Evolutionary conservation across 257 asterid species (phyloP), one percentile per base, ranked within the genome.

Genomic region (Salvia miltiorrhiza): DNA sequence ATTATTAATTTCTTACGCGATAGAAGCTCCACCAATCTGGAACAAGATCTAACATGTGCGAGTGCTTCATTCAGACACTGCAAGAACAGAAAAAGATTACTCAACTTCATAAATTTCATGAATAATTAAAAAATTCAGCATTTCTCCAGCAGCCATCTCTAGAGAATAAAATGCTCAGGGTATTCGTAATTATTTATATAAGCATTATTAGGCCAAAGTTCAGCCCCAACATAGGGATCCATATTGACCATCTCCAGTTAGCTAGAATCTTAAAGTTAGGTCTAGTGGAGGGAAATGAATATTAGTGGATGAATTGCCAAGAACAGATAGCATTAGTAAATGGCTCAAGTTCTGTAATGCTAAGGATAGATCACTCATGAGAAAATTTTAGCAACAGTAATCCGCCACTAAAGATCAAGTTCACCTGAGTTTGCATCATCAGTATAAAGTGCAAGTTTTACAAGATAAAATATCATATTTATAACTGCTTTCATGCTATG

Each of bases 11-110:
- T 90, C 83, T 90, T 88, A 73, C 76, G 79, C 62, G 62, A 53
- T 54, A 89, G 70, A 81, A 90, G 93, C 63, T 80, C 92, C 71
- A 86, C 91, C 84, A 90, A 60, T 64, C 82, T 83, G 49, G 96
- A 84, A 79, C 88, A 93, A 56, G 80, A 81, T 48, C 74, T 84
- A 66, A 87, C 67, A 56, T 81, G 87, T 54, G 76, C 78, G 73
- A 86, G 82, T 44, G 85, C 90, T 57, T 80, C 90, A 67, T 93
- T 82, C 70, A 86, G 75, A 73, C 69, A 67, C 99, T 90, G 90
- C 78, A 63, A 33, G 57, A 74, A 81, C 54, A 53, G 43, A 35
- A 63, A 17, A 43, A 56, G 35, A 48, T 50, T 40, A 47, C 73
- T 37, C 67, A 62, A 21, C 76, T 35, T 65, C 60, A 39, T 23